Percentiles rank a stretch among this genome's conserved stretches.
Evolutionary conservation across 208 protist species (phyloP).

Genomic region (Leishmania martiniquensis): DNA sequence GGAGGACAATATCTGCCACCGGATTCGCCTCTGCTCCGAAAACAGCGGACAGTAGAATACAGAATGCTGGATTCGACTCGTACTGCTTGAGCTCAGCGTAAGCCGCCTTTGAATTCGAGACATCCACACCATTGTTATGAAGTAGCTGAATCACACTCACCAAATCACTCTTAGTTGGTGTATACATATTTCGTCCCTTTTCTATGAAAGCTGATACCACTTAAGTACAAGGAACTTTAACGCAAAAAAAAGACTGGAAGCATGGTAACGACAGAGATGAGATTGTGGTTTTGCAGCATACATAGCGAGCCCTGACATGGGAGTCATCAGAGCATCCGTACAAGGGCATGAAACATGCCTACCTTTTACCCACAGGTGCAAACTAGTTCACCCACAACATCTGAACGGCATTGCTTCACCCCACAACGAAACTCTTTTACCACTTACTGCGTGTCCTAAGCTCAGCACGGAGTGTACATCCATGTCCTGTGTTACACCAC

Average conservation of each 20-base stretch:
- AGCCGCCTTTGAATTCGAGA: conserved; percentile 80
- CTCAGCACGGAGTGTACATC: background rate
- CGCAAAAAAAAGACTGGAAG: conserved; percentile 2
- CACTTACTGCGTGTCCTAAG: background rate
- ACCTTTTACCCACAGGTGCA: background rate
- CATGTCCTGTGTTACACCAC: background rate
- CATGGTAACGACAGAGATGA: background rate
- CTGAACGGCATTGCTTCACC: background rate
- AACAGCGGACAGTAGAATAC: conserved; percentile 69
- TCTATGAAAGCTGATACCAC: background rate
- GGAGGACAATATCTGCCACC: conserved; percentile 44
- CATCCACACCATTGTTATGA: conserved; percentile 82
- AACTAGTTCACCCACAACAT: background rate
- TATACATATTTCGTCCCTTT: conserved; percentile 30
- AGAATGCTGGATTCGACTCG: conserved; percentile 82
- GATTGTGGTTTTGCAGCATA: background rate
- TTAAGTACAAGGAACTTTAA: background rate
- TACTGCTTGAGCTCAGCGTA: conserved; percentile 83
- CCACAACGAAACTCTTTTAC: background rate
- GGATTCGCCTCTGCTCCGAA: conserved; percentile 65
- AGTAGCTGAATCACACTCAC: conserved; percentile 74
- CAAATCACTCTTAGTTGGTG: conserved; percentile 59
- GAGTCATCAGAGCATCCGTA: background rate
- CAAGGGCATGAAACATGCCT: background rate
- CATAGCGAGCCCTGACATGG: background rate